A percentile compares a stretch with the other conserved stretches of the same genome.
phyloP scores from a whole-genome alignment of 2,329 filamentous ascomycete genomes.

The Exophiala sideris region DNA sequence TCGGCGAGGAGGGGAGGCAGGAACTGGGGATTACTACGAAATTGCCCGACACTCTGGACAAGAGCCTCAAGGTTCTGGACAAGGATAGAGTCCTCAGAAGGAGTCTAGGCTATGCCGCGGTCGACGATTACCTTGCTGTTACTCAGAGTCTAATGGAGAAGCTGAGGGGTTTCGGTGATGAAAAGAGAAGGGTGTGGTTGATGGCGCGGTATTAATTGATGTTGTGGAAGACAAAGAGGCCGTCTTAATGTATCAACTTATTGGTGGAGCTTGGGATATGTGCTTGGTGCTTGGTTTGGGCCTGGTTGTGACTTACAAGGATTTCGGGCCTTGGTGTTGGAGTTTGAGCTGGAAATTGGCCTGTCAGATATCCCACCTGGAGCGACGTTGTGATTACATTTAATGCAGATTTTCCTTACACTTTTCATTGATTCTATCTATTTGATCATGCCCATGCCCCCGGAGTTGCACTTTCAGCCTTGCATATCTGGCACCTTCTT shows the following conservation, averaged over 20 bases:
- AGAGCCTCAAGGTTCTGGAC: constrained; percentile 36
- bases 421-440: not conserved
- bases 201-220: constrained; percentile 36
- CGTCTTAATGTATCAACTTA: no score
- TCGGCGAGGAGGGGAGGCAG: constrained; percentile 32
- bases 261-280: no score
- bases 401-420: no score
- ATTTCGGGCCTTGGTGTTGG: no score
- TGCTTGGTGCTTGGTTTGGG: no score
- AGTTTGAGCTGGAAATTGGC: no score
- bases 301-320: no score
- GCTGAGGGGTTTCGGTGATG: constrained; percentile 33
- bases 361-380: no score
- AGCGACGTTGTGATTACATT: no score
- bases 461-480: constrained; percentile 1
- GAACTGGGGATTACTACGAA: constrained; percentile 37
- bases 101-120: constrained; percentile 31
- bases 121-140: constrained; percentile 32
- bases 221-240: no score
- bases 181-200: constrained; percentile 36
- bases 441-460: constrained; percentile 5
- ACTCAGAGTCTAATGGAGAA: constrained; percentile 35
- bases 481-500: constrained; percentile 3
- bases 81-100: constrained; percentile 30
- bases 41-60: constrained; percentile 35